Evolutionary conservation across 2,329 filamentous ascomycete genomes (phyloP), one percentile per base, ranked within the genome.

Genomic region (Fusarium nisikadoi): DNA sequence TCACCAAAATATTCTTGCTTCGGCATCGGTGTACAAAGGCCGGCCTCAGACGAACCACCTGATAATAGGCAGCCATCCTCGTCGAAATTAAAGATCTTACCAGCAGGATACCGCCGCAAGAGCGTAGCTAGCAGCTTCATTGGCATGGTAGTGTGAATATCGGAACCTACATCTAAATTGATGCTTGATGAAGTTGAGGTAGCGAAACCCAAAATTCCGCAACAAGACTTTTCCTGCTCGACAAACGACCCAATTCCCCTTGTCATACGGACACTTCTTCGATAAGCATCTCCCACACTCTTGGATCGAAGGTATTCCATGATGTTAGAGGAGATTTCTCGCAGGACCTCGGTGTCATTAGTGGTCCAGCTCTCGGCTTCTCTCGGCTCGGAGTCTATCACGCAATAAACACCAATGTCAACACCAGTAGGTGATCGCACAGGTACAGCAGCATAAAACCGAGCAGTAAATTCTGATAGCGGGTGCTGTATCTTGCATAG

Each of bases 31-130:
- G 54, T 25, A 41, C 39, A 62, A 4, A 62, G 25, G 12, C 79
- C 77, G 19, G 81, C 79, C 27, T 76, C 78, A 0, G 78, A 79
- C 12, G 76, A 78, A 27, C 82, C 80, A 47, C 76, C 78, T 2
- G 78, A 75, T 20, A 79, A 75, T 0, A 83, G 58, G 19, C 77
- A 76, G 1, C 84, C 84, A 33, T 82, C 71, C 16, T 79, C 80
- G 29, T 82, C 82, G 54, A 84, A 85, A 50, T 82, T 83, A 68
- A 86, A 87, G 4, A 86, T 81, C 38, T 82, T 82, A 0, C 86
- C 86, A 16, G 79, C 71, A 1, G 85, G 85, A 64, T 87, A 84
- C 6, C 83, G 79, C n/a, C 81, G 80, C 4, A 87, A 69, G 3
- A 87, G 79, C 8, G 77, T 79, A 4, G 79, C 75, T 6, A 87